Percentiles rank a stretch among this genome's conserved stretches.
These are phyloP conservation scores for Cystobasidium pallidum DNA, from an alignment of 1,284 basidiomycete genomes.

Conservation along the genomic window DNA sequence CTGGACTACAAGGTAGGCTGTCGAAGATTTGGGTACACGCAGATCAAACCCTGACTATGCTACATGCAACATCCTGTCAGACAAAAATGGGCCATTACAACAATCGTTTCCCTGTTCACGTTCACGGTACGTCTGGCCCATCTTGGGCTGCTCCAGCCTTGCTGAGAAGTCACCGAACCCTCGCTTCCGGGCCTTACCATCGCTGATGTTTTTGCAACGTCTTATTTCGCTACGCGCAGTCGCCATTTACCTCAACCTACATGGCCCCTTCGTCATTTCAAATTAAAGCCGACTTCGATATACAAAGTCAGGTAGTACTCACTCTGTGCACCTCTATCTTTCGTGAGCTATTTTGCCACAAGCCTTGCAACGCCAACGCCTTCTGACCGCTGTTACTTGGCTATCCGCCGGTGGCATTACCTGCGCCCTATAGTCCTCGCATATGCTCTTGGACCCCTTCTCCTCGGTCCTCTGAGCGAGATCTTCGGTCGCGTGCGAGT, in stretches of 20 bases:
- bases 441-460: slow-evolving; percentile 62
- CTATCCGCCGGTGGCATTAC: background rate
- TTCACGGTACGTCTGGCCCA: slow-evolving; percentile 6
- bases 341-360: slow-evolving; percentile 10
- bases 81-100: background rate
- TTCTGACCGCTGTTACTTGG: background rate
- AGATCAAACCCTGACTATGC: background rate
- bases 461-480: slow-evolving; percentile 27
- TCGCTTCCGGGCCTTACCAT: background rate
- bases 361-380: background rate
- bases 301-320: slow-evolving; percentile 19
- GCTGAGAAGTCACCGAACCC: slow-evolving; percentile 13
- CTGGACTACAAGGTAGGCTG: slow-evolving; percentile 49
- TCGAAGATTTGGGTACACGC: no score
- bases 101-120: slow-evolving; percentile 24
- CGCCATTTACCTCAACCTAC: slow-evolving; percentile 22
- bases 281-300: slow-evolving; percentile 7
- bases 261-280: background rate
- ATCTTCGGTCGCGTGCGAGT: slow-evolving; percentile 55
- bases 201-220: background rate
- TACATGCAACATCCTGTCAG: background rate
- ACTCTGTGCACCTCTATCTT: slow-evolving; percentile 27
- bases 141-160: background rate
- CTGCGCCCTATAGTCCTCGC: slow-evolving; percentile 33
- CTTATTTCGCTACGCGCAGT: background rate